These are phyloP conservation scores for Suillus tomentosus DNA, from an alignment of 768 basidiomycete genomes.

Conservation along the genomic window DNA sequence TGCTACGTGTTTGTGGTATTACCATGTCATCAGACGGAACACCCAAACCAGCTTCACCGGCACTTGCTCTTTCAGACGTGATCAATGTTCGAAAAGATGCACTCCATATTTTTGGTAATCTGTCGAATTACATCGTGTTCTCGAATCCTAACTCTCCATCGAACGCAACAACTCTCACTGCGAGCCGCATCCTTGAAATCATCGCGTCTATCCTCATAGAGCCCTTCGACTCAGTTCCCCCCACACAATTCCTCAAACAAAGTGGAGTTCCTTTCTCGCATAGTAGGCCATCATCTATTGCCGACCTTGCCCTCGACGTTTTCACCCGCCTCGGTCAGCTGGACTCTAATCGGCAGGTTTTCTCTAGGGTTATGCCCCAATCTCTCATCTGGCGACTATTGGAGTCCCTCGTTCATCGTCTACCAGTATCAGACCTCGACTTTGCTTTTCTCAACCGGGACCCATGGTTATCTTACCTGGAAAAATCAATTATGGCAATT, in stretches of 20 bases:
- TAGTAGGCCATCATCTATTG: conserved; percentile 57
- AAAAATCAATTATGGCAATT: conserved; percentile 78
- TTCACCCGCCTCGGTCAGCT: conserved; percentile 77
- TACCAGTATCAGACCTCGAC: conserved; percentile 81
- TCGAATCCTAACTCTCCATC: conserved; percentile 41
- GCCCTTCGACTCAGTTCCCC: conserved; percentile 63
- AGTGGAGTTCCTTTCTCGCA: conserved; percentile 44
- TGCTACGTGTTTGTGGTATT: conserved; percentile 72
- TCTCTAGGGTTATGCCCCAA: conserved; percentile 62
- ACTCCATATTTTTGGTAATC: conserved; percentile 65
- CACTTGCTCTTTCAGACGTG: conserved; percentile 70
- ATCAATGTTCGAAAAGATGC: conserved; percentile 77
- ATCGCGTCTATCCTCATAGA: conserved; percentile 78
- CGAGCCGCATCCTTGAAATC: conserved; percentile 62
- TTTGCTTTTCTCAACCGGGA: conserved; percentile 66
- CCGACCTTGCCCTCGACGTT: conserved; percentile 81
- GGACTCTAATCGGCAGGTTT: conserved; percentile 77
- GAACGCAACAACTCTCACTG: conserved; percentile 47
- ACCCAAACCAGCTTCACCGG: conserved; percentile 50
- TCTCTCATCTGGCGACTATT: conserved; percentile 63
- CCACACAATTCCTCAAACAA: conserved; percentile 58
- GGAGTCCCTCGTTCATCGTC: conserved; percentile 71
- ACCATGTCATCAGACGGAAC: conserved; percentile 33
- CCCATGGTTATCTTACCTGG: conserved; percentile 74
- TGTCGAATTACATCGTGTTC: conserved; percentile 56